phyloP scores from a whole-genome alignment of 768 basidiomycete genomes.

The Lyophyllum decastes region DNA sequence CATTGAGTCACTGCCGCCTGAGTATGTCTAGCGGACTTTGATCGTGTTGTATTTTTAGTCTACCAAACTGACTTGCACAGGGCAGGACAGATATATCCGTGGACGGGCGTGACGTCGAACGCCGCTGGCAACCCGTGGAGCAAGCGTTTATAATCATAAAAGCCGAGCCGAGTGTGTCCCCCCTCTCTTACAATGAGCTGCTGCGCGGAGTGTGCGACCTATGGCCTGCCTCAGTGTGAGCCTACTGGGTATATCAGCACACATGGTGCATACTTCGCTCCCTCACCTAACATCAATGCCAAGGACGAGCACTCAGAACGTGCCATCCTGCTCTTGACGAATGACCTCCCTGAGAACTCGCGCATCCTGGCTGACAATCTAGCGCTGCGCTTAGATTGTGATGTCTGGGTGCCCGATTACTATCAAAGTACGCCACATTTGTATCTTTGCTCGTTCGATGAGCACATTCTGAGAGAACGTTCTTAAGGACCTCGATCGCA shows the following conservation, averaged over 20 bases:
- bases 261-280: conserved; percentile 46
- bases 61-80: conserved; percentile 3
- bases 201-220: conserved; percentile 41
- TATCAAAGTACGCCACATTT: conserved; percentile 45
- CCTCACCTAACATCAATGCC: conserved; percentile 24
- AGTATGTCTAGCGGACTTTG: neutral
- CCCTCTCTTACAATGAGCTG: conserved; percentile 8
- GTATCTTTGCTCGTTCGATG: neutral
- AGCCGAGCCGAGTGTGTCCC: neutral
- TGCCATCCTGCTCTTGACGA: conserved; percentile 55
- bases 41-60: neutral
- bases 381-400: conserved; percentile 48
- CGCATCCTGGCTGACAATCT: conserved; percentile 61
- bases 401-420: conserved; percentile 66
- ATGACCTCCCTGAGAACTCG: conserved; percentile 54
- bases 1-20: neutral
- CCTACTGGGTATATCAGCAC: conserved; percentile 42
- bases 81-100: neutral
- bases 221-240: conserved; percentile 44
- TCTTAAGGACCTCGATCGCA: neutral
- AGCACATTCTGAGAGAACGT: neutral
- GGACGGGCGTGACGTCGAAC: conserved; percentile 15
- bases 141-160: conserved; percentile 6
- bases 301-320: conserved; percentile 28
- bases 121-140: conserved; percentile 5